A percentile compares a stretch with the other conserved stretches of the same genome.
These are phyloP conservation scores for Avena sativa DNA, from an alignment of 176 grass and related monocot species.

Conservation along the genomic window DNA sequence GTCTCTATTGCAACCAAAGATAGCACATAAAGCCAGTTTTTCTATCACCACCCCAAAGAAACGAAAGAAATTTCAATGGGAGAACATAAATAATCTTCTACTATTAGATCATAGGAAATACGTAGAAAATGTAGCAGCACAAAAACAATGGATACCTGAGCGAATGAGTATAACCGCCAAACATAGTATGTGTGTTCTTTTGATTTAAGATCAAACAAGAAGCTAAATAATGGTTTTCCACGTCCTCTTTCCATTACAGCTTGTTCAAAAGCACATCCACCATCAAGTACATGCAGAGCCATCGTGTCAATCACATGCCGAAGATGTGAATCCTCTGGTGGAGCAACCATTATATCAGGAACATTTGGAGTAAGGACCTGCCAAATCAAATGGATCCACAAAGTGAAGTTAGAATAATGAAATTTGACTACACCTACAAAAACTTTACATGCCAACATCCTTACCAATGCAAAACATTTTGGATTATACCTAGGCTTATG, in stretches of 20 bases:
- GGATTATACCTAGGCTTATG: constrained; percentile 13
- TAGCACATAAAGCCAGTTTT: constrained; percentile 12
- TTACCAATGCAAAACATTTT: neutral
- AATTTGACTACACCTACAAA: constrained; percentile 7
- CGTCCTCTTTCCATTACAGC: constrained; percentile 96
- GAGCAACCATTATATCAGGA: constrained; percentile 89
- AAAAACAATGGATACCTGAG: constrained; percentile 67
- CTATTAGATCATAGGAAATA: constrained; percentile 28
- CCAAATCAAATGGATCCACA: constrained; percentile 40
- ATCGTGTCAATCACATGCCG: constrained; percentile 93
- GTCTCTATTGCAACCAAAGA: constrained; percentile 23
- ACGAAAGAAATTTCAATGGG: neutral
- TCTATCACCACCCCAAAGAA: neutral
- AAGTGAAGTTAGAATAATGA: constrained; percentile 34
- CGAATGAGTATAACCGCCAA: constrained; percentile 98
- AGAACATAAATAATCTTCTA: constrained; percentile 17
- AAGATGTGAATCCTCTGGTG: constrained; percentile 76
- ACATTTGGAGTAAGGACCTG: constrained; percentile 98
- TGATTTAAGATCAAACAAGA: constrained; percentile 93
- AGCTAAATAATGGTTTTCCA: constrained; percentile 85
- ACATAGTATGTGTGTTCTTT: constrained; percentile 98
- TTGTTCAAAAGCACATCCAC: constrained; percentile 99
- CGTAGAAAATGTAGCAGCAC: constrained; percentile 37
- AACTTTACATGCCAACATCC: constrained; percentile 35
- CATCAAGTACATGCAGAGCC: constrained; percentile 94